These are phyloP conservation scores for Anisodus tanguticus DNA, from an alignment of 257 asterid species.

Conservation along the genomic window DNA sequence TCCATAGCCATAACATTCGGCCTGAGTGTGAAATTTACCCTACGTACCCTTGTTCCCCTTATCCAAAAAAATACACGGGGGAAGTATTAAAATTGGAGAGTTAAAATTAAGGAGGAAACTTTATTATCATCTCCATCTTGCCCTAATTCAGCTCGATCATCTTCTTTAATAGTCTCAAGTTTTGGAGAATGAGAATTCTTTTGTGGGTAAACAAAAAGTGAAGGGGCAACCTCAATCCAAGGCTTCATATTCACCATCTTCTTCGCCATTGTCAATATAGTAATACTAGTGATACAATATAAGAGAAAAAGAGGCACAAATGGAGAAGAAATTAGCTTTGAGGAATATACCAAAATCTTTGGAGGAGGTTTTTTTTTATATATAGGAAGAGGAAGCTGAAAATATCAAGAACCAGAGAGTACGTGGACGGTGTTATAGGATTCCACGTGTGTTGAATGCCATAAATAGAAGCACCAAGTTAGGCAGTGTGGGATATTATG, in stretches of 20 bases:
- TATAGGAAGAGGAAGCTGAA: background rate
- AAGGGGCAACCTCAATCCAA: conserved; percentile 51
- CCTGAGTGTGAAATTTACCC: conserved; percentile 13
- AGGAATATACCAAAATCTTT: background rate
- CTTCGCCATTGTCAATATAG: background rate
- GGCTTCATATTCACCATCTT: conserved; percentile 14
- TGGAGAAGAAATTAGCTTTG: background rate
- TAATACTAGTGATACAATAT: no score
- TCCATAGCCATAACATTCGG: conserved; percentile 5
- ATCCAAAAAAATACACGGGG: background rate
- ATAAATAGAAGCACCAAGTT: background rate
- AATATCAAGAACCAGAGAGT: background rate
- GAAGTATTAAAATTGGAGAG: background rate
- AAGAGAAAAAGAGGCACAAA: background rate
- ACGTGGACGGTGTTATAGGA: conserved; percentile 8
- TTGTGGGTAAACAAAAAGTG: conserved; percentile 35
- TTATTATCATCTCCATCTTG: conserved; percentile 11
- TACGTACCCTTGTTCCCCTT: background rate
- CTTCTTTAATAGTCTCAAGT: conserved; percentile 53
- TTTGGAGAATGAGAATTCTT: conserved; percentile 47
- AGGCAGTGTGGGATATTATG: background rate
- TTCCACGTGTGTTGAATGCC: conserved; percentile 21
- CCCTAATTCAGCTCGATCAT: conserved; percentile 37
- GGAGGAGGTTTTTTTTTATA: background rate
- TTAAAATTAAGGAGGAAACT: background rate